phyloP scores from a whole-genome alignment of 352 stramenopile species.

The Phytophthora pinifolia region DNA sequence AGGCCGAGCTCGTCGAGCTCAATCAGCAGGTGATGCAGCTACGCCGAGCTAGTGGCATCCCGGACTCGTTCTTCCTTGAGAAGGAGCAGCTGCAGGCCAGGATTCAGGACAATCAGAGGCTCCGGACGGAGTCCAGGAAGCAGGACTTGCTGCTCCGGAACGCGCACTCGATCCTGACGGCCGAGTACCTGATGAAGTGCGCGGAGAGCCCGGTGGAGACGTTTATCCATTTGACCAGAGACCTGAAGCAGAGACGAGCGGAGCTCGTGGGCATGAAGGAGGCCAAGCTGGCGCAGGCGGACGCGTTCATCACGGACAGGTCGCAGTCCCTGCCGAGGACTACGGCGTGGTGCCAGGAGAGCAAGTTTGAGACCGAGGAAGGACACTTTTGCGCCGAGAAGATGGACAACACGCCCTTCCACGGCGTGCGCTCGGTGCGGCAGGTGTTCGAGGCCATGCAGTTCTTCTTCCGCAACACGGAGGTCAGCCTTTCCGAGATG shows the following conservation, averaged over 20 bases:
- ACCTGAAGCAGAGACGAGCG: constrained; percentile 33
- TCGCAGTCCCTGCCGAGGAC: constrained; percentile 20
- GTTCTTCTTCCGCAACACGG: constrained; percentile 56
- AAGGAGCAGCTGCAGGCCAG: too few species aligned
- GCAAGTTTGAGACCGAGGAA: constrained; percentile 42
- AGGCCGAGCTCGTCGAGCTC: too few species aligned
- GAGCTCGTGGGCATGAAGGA: constrained; percentile 33
- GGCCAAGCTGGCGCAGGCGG: constrained; percentile 29
- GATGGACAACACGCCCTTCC: too few species aligned
- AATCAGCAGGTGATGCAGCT: too few species aligned
- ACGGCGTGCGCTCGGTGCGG: too few species aligned
- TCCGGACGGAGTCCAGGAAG: too few species aligned
- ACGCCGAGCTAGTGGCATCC: too few species aligned
- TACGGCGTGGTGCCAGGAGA: constrained; percentile 39
- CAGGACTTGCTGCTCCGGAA: too few species aligned
- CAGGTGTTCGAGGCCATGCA: constrained; percentile 55
- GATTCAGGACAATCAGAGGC: too few species aligned
- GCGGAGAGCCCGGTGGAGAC: constrained; percentile 36
- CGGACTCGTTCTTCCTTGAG: too few species aligned
- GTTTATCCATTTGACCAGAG: constrained; percentile 40
- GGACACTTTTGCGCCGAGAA: too few species aligned
- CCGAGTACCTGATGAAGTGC: constrained; percentile 41
- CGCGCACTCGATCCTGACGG: constrained; percentile 35
- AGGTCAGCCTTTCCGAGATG: constrained; percentile 59
- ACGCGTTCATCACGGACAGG: constrained; percentile 37